These are phyloP conservation scores for Isatis tinctoria DNA, from an alignment of 345 rosid species.

Conservation along the genomic window DNA sequence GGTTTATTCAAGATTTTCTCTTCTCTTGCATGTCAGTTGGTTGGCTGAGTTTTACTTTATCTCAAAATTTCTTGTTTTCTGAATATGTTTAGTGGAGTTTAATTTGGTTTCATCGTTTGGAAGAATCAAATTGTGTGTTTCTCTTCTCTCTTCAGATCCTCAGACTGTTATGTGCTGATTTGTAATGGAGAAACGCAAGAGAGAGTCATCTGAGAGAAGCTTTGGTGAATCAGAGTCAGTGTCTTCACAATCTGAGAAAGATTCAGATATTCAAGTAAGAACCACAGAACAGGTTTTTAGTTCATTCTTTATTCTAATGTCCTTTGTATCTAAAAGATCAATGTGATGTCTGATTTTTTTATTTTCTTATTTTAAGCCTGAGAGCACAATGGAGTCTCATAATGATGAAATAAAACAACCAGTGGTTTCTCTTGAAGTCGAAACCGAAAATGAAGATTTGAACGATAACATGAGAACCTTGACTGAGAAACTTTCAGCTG, in stretches of 20 bases:
- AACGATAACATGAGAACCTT: constrained; percentile 45
- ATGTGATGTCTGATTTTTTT: neutral
- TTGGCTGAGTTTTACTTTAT: constrained; percentile 22
- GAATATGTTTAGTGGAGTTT: neutral
- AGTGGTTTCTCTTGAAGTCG: constrained; percentile 46
- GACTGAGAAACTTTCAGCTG: constrained; percentile 77
- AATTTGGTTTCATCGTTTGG: constrained; percentile 3
- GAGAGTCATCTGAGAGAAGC: constrained; percentile 69
- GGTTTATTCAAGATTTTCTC: constrained; percentile 15
- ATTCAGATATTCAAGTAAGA: constrained; percentile 71
- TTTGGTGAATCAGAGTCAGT: constrained; percentile 67
- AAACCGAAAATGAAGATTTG: constrained; percentile 41
- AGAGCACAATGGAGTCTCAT: constrained; percentile 52
- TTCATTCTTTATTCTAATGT: neutral
- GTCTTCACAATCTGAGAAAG: constrained; percentile 68
- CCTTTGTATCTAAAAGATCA: neutral
- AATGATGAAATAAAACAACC: constrained; percentile 45
- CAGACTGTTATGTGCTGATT: constrained; percentile 32
- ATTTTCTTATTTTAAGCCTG: constrained; percentile 33
- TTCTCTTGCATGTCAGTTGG: constrained; percentile 28
- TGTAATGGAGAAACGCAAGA: constrained; percentile 81
- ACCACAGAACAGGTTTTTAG: neutral
- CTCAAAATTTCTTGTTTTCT: constrained; percentile 5
- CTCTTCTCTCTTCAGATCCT: constrained; percentile 37
- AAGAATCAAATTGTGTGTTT: neutral